These are phyloP conservation scores for Fraxinus baroniana DNA, from an alignment of 305 asterid species.

Conservation along the genomic window DNA sequence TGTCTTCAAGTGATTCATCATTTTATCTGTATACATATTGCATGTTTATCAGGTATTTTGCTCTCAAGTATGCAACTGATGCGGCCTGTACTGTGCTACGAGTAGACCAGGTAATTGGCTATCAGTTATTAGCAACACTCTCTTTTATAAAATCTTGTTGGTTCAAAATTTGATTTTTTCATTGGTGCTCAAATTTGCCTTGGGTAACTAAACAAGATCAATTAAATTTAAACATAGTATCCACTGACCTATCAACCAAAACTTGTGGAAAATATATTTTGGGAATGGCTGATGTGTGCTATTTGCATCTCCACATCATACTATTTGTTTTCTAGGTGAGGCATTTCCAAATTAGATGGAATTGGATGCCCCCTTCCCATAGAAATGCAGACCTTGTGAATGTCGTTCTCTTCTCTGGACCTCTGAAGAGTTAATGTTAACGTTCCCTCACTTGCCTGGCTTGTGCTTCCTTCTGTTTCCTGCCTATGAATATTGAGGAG, in stretches of 20 bases:
- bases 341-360: neutral
- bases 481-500: neutral
- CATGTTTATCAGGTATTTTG: slow-evolving; percentile 57
- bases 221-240: neutral
- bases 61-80: slow-evolving; percentile 91
- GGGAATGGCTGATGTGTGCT: neutral
- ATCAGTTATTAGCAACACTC: neutral
- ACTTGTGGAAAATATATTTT: neutral
- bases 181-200: neutral
- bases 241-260: neutral
- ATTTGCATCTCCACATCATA: neutral
- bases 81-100: slow-evolving; percentile 93
- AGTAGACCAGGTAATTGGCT: slow-evolving; percentile 76
- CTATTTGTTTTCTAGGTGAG: neutral
- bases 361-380: neutral
- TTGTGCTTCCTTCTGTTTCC: neutral
- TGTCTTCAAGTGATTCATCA: neutral
- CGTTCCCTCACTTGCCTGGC: neutral
- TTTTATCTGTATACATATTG: slow-evolving; percentile 1
- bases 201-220: neutral
- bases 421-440: neutral
- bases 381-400: neutral
- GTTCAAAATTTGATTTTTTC: neutral
- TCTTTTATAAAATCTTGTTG: neutral
- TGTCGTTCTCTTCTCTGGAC: neutral